Evolutionary conservation across 2,329 filamentous ascomycete genomes (phyloP), one percentile per base, ranked within the genome.

Genomic region (Fusarium burgessii): DNA sequence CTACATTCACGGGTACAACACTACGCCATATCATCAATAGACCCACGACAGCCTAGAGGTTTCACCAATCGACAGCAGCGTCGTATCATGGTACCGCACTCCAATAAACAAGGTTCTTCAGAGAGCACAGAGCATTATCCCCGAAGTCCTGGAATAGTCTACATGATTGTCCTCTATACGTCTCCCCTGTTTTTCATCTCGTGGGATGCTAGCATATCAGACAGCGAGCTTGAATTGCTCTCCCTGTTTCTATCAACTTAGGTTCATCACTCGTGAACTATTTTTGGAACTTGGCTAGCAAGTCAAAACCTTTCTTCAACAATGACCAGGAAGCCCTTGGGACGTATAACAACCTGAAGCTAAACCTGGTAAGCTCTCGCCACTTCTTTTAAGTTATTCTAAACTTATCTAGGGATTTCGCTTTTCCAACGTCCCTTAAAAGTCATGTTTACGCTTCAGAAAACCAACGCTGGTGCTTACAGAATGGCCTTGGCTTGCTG

Each of bases 251-350:
- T n/a, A 15, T 2, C 7, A 23, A 33, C 14, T 13, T 3, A 4
- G 17, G 17, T 8, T 29, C 29, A 35, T 23, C 11, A 25, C 7
- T 50, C 4, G 29, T n/a, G 23, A 15, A 18, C 23, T 13, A 13
- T 12, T 14, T 35, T 29, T 25, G 33, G 12, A 15, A 50, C 11
- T 11, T 14, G 0, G 11, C 3, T 8, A 1, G 6, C n/a, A 0
- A 0, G 5, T n/a, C 9, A 20, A 7, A 13, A 9, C 6, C 7
- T 1, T 17, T 27, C 15, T 9, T 14, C 13, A 20, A 15, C n/a
- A 20, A 40, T 23, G 23, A 23, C 23, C 23, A 23, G 23, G 23
- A 23, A 23, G 5, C 23, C 23, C 23, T 23, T 23, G 23, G 23
- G 23, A 23, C 23, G 23, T 23, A 23, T 23, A 23, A 23, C 23